Evolutionary conservation across 2,329 filamentous ascomycete species (phyloP).

Genomic region (Didymella lethalis): DNA sequence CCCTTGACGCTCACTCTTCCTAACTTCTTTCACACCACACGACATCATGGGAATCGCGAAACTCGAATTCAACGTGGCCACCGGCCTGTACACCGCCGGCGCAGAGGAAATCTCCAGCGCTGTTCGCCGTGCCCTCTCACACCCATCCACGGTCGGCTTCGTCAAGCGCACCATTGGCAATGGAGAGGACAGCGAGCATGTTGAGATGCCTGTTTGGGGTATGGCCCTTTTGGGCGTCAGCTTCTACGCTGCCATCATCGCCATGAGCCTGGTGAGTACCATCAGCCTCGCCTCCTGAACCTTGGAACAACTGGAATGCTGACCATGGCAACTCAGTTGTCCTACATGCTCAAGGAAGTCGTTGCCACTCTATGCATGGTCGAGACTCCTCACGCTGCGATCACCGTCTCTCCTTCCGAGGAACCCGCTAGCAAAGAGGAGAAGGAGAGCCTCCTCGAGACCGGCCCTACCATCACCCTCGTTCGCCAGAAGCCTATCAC

Average conservation of each 20-base stretch:
- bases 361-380: slow-evolving; percentile 70
- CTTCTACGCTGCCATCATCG: slow-evolving; percentile 52
- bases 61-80: slow-evolving; percentile 16
- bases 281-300: slow-evolving; percentile 13
- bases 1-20: slow-evolving; percentile 11
- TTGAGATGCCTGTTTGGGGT: slow-evolving; percentile 45
- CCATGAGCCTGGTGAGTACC: slow-evolving; percentile 51
- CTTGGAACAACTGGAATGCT: slow-evolving; percentile 11
- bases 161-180: slow-evolving; percentile 40
- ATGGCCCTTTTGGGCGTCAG: slow-evolving; percentile 44
- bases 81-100: slow-evolving; percentile 14
- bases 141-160: slow-evolving; percentile 33
- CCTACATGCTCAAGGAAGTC: slow-evolving; percentile 67
- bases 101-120: slow-evolving; percentile 38
- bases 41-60: slow-evolving; percentile 13
- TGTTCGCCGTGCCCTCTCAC: slow-evolving; percentile 43
- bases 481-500: slow-evolving; percentile 67
- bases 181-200: slow-evolving; percentile 19
- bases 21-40: slow-evolving; percentile 9
- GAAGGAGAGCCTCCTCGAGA: slow-evolving; percentile 51
- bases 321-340: slow-evolving; percentile 33
- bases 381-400: slow-evolving; percentile 65
- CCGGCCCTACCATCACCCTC: slow-evolving; percentile 51
- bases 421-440: slow-evolving; percentile 53
- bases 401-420: slow-evolving; percentile 59